Base-by-base conservation (phyloP, 108 stramenopile species). In the Cyclotella distinguenda region DNA sequence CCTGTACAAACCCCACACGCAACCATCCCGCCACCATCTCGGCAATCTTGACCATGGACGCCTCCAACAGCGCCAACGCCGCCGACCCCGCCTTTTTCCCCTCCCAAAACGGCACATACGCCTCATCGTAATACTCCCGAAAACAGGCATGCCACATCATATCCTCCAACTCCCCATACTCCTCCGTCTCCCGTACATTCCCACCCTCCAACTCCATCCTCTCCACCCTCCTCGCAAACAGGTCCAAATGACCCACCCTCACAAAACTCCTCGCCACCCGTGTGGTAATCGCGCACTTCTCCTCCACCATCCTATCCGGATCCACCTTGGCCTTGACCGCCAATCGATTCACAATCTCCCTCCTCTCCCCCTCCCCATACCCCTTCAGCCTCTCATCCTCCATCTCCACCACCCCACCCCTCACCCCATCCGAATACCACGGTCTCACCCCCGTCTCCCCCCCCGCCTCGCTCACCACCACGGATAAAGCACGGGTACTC, bases 1-100 rank as follows among this genome's bases (percentile, higher is more conserved):
- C 97, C 67, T 98, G 97, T n/a, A 85, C 79, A 79, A 95, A 98
- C 25, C 97, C 97, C 6, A 95, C 91, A 22, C 95, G 82, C n/a
- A 93, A 51, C 96, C 95, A 96, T 22, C 68, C 77, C 4, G 83
- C 78, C 1, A 91, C 93, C 87, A 97, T 88, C 11, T 66, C 47
- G 2, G 87, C 83, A 57, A 93, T 80, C 12, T 71, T 46, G 0
- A 60, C 73, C 51, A 86, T 81, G 4, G 82, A 59, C 0, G 64
- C 43, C 34, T 87, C 72, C 70, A 90, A 57, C 46, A 93, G 44
- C 32, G 62, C 72, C 28, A 64, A 63, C 6, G 87, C 82, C 6
- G 87, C 92, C 10, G 60, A 36, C 8, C 34, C 78, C 47, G 84
- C 64, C 57, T 91, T 80, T 13, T 79, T 64, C 33, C 44, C 48